Percentiles rank a stretch among this genome's conserved stretches.
Conservation (phyloP, 768 basidiomycete species). For the Cantharellus anzutake region DNA sequence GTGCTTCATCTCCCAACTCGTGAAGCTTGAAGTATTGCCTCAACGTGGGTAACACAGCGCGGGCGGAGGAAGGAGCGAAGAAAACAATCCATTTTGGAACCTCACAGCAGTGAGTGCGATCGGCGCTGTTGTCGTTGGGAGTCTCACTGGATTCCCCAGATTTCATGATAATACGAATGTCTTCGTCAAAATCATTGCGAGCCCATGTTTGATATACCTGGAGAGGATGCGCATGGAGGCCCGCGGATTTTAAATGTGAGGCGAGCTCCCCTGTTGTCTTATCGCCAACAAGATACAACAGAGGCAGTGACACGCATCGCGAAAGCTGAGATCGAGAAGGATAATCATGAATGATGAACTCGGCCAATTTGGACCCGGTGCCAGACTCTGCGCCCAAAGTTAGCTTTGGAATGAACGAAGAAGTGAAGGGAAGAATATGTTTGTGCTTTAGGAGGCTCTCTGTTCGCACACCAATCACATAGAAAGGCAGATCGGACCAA, state of each 20-base stretch:
- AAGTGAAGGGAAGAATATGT: neutral
- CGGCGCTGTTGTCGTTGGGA: neutral
- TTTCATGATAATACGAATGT: neutral
- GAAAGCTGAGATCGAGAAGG: neutral
- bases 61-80: conserved; percentile 58
- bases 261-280: conserved; percentile 61
- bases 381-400: conserved; percentile 38
- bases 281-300: conserved; percentile 73
- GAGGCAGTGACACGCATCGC: conserved; percentile 8
- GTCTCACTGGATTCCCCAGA: conserved; percentile 1
- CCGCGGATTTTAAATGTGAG: conserved; percentile 26
- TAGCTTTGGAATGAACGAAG: conserved; percentile 13
- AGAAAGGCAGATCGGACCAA: conserved; percentile 51
- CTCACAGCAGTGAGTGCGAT: neutral
- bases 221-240: conserved; percentile 28
- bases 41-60: conserved; percentile 34
- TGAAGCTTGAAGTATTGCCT: conserved; percentile 26
- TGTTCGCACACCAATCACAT: conserved; percentile 43
- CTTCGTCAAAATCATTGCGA: conserved; percentile 2
- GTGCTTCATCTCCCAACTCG: neutral
- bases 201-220: conserved; percentile 50
- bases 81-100: conserved; percentile 37
- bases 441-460: conserved; percentile 3
- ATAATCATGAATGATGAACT: conserved; percentile 31
- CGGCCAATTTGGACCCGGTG: conserved; percentile 45